phyloP scores from a whole-genome alignment of 2,329 filamentous ascomycete genomes.

The Herpotrichia juniperi region DNA sequence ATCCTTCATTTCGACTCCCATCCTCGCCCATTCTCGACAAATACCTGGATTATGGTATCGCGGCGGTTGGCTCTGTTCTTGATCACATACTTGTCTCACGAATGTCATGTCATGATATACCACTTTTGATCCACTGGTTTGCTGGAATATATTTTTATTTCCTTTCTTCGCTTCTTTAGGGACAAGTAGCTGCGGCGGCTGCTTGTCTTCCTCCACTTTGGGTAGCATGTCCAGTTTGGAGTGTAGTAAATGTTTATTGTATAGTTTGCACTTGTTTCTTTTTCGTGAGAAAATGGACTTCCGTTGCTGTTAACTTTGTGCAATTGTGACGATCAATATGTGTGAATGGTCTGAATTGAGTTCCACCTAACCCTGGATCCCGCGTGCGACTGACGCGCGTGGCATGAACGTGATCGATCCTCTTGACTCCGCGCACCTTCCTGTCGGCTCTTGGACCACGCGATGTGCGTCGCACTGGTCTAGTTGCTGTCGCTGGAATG shows the following conservation, averaged over 20 bases:
- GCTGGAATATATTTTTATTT: slow-evolving; percentile 23
- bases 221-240: slow-evolving; percentile 5
- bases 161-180: slow-evolving; percentile 19
- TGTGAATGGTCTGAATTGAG: too few relatives aligned
- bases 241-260: slow-evolving; percentile 8
- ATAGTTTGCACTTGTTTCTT: neutral
- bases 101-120: slow-evolving; percentile 40
- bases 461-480: too few relatives aligned
- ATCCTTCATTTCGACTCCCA: neutral
- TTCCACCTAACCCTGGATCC: neutral
- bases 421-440: neutral
- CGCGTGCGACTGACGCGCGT: neutral
- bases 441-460: too few relatives aligned
- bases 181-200: neutral
- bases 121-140: slow-evolving; percentile 26
- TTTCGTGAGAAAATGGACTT: neutral
- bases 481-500: too few relatives aligned
- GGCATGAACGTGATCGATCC: neutral
- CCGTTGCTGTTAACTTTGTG: neutral
- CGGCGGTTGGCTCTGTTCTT: slow-evolving; percentile 23
- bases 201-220: neutral
- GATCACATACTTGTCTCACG: slow-evolving; percentile 33
- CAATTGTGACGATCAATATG: too few relatives aligned
- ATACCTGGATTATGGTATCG: slow-evolving; percentile 6
- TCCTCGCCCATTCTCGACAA: slow-evolving; percentile 5